phyloP scores from a whole-genome alignment of 2,329 filamentous ascomycete species.

The Lecanicillium sp. region DNA sequence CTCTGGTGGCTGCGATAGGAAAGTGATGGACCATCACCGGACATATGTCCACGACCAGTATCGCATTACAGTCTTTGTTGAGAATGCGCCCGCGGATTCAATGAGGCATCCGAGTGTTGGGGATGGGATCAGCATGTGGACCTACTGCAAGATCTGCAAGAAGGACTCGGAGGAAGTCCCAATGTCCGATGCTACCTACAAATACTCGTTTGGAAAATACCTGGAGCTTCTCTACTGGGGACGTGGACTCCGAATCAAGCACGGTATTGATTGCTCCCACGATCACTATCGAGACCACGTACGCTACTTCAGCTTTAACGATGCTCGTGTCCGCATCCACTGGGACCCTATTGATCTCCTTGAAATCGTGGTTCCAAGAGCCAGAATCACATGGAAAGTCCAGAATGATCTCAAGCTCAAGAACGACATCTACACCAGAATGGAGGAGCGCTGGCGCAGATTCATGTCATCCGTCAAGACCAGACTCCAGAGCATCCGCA shows the following conservation, averaged over 20 bases:
- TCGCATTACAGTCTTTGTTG: constrained; percentile 84
- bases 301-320: constrained; percentile 83
- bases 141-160: constrained; percentile 84
- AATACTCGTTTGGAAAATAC: constrained; percentile 98
- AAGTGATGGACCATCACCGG: constrained; percentile 86
- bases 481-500: constrained; percentile 79
- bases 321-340: constrained; percentile 80
- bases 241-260: constrained; percentile 67
- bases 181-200: constrained; percentile 94
- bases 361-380: constrained; percentile 87
- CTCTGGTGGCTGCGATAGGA: constrained; percentile 77
- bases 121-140: constrained; percentile 90
- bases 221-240: constrained; percentile 98
- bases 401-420: constrained; percentile 88
- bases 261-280: constrained; percentile 70
- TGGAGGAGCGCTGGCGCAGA: constrained; percentile 73
- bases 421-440: constrained; percentile 80
- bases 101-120: constrained; percentile 36
- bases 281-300: constrained; percentile 90
- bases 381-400: constrained; percentile 94
- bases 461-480: constrained; percentile 86
- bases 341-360: constrained; percentile 90
- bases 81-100: constrained; percentile 45
- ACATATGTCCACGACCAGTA: constrained; percentile 97
- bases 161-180: constrained; percentile 82